Base-by-base conservation (phyloP, 2,329 filamentous ascomycete species). In the Leptographium lundbergii region DNA sequence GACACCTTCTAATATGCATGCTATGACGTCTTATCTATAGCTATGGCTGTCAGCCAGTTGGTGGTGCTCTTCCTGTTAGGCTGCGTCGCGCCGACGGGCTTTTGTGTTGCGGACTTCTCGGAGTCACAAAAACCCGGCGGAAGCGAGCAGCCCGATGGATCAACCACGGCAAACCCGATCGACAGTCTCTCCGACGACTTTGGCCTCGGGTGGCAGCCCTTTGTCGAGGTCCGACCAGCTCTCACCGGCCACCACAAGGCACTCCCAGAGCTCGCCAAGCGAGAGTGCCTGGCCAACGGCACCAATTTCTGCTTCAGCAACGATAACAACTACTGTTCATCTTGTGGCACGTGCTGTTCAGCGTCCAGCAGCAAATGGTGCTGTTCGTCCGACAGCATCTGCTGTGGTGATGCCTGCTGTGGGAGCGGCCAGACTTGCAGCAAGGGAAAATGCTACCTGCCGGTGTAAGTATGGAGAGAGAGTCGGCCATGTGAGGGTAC, bases 241-340 rank as follows among this genome's bases (percentile, higher is more conserved):
- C 61, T 65, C 6, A 51, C 60, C 19, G 64, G 65, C 42, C 50
- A 60, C 24, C 59, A 61, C 7, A 52, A 55, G 3, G 52, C 58
- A 1, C 58, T 56, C 13, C 60, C 56, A 22, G 62, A 60, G 3
- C 59, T 62, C 34, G 6, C 14, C 55, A 63, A 56, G 47, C 61
- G 66, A 25, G 67, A 67, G 55, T 70, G 69, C 45, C 61, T 68
- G n/a, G 54, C 66, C 29, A 70, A 70, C 58, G 69, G 68, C 13
- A 68, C 68, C 57, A 70, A 68, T 60, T 70, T 66, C 59, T 70
- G 69, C 66, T 70, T 70, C 57, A 63, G 63, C 54, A 63, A 67
- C 61, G 62, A 57, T 48, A 61, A 57, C 57, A 65, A 64, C 61
- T 69, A 61, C 61, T 70, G 69, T 53, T 54, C 65, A 1, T 60